Evolutionary conservation across 2,329 filamentous ascomycete species (phyloP).

Genomic region (Chaetoscypha palmicola): DNA sequence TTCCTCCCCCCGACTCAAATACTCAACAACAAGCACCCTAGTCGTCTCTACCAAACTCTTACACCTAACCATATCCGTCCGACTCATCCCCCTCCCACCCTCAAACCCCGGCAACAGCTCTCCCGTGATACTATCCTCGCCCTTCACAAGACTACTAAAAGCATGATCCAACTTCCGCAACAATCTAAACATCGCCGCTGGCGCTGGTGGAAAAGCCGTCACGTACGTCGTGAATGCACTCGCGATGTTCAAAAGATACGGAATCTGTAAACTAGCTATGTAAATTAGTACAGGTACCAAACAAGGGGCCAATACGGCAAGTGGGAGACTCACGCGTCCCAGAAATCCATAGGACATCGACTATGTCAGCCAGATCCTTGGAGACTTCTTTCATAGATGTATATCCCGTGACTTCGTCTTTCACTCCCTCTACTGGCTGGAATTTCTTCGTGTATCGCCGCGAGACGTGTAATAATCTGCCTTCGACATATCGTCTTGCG

Average conservation of each 20-base stretch:
- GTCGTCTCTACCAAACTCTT: conserved; percentile 74
- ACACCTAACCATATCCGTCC: conserved; percentile 80
- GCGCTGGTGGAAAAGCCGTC: conserved; percentile 61
- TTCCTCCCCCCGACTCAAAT: conserved; percentile 47
- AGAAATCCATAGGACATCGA: conserved; percentile 80
- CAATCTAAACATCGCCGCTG: conserved; percentile 61
- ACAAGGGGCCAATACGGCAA: not conserved
- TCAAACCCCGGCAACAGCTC: conserved; percentile 65
- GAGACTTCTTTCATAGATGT: conserved; percentile 50
- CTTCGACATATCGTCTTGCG: conserved; percentile 50
- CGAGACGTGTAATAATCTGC: conserved; percentile 45
- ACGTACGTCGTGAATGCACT: conserved; percentile 67
- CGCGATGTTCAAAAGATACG: conserved; percentile 74
- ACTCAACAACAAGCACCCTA: conserved; percentile 61
- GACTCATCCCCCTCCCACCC: conserved; percentile 56
- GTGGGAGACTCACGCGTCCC: conserved; percentile 63
- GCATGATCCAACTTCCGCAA: conserved; percentile 76
- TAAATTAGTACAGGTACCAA: too few species aligned
- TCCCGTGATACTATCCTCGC: conserved; percentile 58
- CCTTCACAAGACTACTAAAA: conserved; percentile 68
- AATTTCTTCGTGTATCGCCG: conserved; percentile 57
- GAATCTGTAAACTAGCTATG: conserved; percentile 69
- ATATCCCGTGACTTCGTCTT: conserved; percentile 56
- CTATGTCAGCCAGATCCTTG: conserved; percentile 63
- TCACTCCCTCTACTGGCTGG: conserved; percentile 33